A percentile compares a stretch with the other conserved stretches of the same genome.
Evolutionary conservation across 192 early-diverging fungal genomes (phyloP).

Genomic region (Backusella parvicylindrica): DNA sequence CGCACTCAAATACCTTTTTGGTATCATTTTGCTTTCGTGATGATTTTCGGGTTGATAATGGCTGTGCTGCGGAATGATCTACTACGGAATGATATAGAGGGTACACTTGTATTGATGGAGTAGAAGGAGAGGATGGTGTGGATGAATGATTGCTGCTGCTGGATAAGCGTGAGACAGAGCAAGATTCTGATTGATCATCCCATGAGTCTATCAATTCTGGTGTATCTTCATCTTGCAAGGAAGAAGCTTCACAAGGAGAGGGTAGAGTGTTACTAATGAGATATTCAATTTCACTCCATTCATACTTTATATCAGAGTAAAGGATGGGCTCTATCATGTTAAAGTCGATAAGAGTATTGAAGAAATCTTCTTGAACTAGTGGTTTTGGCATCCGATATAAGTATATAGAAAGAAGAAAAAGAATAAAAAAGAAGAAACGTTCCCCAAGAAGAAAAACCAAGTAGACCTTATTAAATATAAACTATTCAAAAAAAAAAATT

Average conservation of each 20-base stretch:
- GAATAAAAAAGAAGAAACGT: background rate
- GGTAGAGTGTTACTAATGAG: background rate
- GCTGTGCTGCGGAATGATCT: background rate
- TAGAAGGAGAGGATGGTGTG: background rate
- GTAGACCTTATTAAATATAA: background rate
- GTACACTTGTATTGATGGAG: no score
- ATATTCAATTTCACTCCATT: background rate
- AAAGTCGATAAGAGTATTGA: background rate
- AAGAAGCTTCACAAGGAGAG: no score
- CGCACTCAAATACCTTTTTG: conserved; percentile 53
- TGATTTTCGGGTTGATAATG: background rate
- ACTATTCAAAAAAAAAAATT: background rate
- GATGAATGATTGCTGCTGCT: no score
- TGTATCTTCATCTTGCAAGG: background rate
- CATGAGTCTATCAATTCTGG: background rate
- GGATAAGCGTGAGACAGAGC: background rate
- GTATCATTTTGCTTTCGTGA: background rate
- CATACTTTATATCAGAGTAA: background rate
- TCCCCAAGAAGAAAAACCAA: background rate
- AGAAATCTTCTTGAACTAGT: background rate
- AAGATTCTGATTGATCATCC: background rate
- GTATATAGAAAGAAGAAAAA: background rate
- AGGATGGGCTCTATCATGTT: background rate
- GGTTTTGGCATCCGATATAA: background rate
- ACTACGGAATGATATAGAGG: background rate